These are phyloP conservation scores for Diaporthe vexans DNA, from an alignment of 2,329 filamentous ascomycete genomes.

Conservation along the genomic window DNA sequence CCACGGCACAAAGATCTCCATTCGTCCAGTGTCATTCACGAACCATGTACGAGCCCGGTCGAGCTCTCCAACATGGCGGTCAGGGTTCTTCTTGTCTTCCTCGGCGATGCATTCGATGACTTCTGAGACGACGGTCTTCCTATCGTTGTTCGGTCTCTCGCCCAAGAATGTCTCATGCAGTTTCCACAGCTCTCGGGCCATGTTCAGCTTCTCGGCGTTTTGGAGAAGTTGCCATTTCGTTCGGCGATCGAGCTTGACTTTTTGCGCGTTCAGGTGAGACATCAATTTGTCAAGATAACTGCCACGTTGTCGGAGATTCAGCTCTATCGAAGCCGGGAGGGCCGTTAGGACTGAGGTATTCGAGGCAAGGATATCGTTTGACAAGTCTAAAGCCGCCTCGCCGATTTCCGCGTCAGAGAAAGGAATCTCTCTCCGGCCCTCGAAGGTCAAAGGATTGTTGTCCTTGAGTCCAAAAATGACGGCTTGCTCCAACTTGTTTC, in stretches of 20 bases:
- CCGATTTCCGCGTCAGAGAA: slow-evolving; percentile 81
- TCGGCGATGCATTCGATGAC: slow-evolving; percentile 83
- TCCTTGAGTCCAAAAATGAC: slow-evolving; percentile 90
- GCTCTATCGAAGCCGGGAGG: slow-evolving; percentile 81
- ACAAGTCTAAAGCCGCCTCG: slow-evolving; percentile 82
- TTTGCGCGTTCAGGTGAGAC: slow-evolving; percentile 75
- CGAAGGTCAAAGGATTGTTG: slow-evolving; percentile 90
- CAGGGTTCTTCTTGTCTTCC: slow-evolving; percentile 78
- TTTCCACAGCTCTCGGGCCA: slow-evolving; percentile 84
- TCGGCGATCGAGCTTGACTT: slow-evolving; percentile 73
- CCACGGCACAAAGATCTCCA: slow-evolving; percentile 85
- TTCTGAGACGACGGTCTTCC: slow-evolving; percentile 79
- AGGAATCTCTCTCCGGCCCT: slow-evolving; percentile 73
- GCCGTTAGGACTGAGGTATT: slow-evolving; percentile 80
- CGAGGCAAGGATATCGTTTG: slow-evolving; percentile 85
- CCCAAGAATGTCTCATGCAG: slow-evolving; percentile 79
- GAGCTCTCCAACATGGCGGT: slow-evolving; percentile 76
- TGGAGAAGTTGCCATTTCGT: slow-evolving; percentile 87
- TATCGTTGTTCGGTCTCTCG: slow-evolving; percentile 69
- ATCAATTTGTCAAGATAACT: slow-evolving; percentile 83
- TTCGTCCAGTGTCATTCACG: slow-evolving; percentile 78
- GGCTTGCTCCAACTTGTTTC: slow-evolving; percentile 92
- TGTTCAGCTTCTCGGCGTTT: slow-evolving; percentile 90
- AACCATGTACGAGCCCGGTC: slow-evolving; percentile 92
- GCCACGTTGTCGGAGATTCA: slow-evolving; percentile 81